These are phyloP conservation scores for Zostera marina DNA, from an alignment of 116 monocot genomes.

Conservation along the genomic window DNA sequence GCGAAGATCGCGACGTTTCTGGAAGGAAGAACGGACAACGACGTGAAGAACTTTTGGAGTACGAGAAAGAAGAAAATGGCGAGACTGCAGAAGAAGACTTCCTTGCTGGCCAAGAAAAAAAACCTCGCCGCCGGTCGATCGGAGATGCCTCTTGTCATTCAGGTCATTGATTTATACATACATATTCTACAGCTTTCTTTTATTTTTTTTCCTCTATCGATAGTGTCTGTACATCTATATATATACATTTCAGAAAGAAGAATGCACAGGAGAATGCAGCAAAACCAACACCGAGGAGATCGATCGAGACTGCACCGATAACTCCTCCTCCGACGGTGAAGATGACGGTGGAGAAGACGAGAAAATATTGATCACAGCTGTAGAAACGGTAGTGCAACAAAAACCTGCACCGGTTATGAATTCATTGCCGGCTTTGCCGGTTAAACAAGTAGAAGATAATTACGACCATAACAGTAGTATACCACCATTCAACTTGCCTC, in stretches of 20 bases:
- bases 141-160: not conserved
- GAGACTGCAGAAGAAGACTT: constrained; percentile 17
- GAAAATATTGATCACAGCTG: too few species aligned
- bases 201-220: too few species aligned
- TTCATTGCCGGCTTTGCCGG: not conserved
- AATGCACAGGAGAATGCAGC: not conserved
- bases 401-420: not conserved
- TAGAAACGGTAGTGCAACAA: too few species aligned
- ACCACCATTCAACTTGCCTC: constrained; percentile 10
- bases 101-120: not conserved
- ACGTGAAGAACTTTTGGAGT: constrained; percentile 95
- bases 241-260: too few species aligned
- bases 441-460: not conserved
- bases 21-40: constrained; percentile 81
- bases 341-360: too few species aligned
- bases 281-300: too few species aligned
- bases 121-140: not conserved
- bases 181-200: too few species aligned
- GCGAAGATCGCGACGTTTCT: constrained; percentile 59
- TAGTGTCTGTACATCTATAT: too few species aligned
- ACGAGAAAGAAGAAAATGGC: constrained; percentile 73
- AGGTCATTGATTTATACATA: not conserved
- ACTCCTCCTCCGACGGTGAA: too few species aligned
- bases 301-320: too few species aligned
- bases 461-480: not conserved